Base-by-base conservation (phyloP, 192 early-diverging fungal genomes). In the Coemansia sp. region DNA sequence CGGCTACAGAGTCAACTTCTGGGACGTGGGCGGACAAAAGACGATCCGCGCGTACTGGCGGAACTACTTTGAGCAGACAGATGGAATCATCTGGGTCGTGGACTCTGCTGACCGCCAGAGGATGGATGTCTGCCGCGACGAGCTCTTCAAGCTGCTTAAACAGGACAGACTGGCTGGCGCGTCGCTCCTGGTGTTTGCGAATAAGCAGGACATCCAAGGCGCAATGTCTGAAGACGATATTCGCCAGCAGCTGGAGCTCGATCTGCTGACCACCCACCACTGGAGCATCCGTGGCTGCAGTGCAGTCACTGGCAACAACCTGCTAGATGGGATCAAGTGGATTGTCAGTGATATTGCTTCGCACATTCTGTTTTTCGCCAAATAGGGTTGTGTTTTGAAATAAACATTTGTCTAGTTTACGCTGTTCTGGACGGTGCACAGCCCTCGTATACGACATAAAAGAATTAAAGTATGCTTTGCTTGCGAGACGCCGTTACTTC, bases 31-130 rank as follows among this genome's bases (percentile, higher is more conserved):
- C 44, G 98, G 98, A 0, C 98, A 99, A 76, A 92, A 93, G 67
- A 93, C 93, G 5, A 97, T 99, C 69, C 87, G 98, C 64, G 90
- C 94, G 6, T 99, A 98, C 77, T 99, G 98, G 98, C 84, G 96
- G 39, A 99, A 99, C 85, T 99, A 99, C 70, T 99, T 99, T 89
- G 98, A 99, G 73, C 92, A 97, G 62, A 99, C 98, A 0, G 98
- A 99, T 67, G 98, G 92, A 0, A 75, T 99, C 13, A 91, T 98
- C 23, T 99, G 96, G 96, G 98, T 99, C 1, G 95, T 99, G 13
- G 98, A 99, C 69, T 92, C 92, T 43, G 93, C 93, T 12, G 98
- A 99, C 76, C 69, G 90, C 52, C 76, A 88, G 41, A 78, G 98
- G 15, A 80, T 98, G 67, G 80, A 88, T 32, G 92, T 93, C 67